These are phyloP conservation scores for Mycena leptocephala DNA, from an alignment of 768 basidiomycete species.

Conservation along the genomic window DNA sequence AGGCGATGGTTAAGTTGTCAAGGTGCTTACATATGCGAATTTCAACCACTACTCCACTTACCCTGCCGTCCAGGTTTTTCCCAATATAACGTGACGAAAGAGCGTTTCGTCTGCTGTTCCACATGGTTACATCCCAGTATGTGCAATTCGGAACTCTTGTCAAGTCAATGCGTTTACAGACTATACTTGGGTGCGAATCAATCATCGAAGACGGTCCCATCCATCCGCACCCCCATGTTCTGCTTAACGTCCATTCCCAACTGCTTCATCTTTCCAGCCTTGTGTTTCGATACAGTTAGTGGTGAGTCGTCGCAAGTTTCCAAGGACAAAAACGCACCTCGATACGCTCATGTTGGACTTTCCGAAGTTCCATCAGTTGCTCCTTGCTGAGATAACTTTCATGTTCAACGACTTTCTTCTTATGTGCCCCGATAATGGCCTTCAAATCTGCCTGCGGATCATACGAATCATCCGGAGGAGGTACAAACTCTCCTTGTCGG, in stretches of 20 bases:
- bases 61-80: background rate
- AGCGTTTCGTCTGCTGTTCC: background rate
- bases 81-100: background rate
- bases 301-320: background rate
- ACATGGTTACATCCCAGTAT: background rate
- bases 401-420: conserved; percentile 75
- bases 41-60: background rate
- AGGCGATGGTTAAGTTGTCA: background rate
- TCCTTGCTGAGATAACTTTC: conserved; percentile 87
- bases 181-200: conserved; percentile 26
- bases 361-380: conserved; percentile 85
- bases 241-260: conserved; percentile 92
- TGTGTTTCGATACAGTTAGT: background rate
- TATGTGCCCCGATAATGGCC: conserved; percentile 80
- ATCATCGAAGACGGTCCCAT: conserved; percentile 75
- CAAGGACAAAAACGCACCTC: conserved; percentile 67
- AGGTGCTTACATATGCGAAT: background rate
- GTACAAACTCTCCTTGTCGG: conserved; percentile 87
- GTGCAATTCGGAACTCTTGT: background rate
- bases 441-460: conserved; percentile 90
- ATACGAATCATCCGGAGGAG: conserved; percentile 81
- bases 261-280: conserved; percentile 89
- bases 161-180: too few species aligned
- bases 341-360: conserved; percentile 88
- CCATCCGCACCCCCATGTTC: conserved; percentile 92